Conservation (phyloP, 139 green algal genomes). For the Parachlorella kessleri region DNA sequence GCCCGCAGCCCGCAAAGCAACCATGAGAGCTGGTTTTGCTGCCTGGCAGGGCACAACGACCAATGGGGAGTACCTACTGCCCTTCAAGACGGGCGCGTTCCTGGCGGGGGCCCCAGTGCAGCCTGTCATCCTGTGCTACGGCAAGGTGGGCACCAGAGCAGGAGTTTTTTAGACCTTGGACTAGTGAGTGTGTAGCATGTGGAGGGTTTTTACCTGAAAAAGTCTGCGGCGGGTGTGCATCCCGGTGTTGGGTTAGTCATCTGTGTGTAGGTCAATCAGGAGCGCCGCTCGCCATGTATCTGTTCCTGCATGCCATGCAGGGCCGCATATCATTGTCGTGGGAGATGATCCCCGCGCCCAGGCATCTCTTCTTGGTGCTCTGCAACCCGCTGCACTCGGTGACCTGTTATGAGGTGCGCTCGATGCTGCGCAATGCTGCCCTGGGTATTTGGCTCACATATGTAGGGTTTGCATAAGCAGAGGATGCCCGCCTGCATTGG, state of each 20-base stretch:
- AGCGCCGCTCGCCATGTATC: no score
- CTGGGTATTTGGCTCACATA: no score
- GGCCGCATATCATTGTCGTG: constrained; percentile 71
- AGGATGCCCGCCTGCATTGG: no score
- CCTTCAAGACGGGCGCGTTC: constrained; percentile 92
- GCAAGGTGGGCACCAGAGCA: constrained; percentile 37
- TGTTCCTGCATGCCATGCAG: constrained; percentile 24
- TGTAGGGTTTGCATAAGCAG: no score
- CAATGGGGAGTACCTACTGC: constrained; percentile 87
- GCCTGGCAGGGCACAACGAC: constrained; percentile 87
- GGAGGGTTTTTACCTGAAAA: background rate
- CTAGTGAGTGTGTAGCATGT: no score
- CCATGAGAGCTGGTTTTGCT: no score
- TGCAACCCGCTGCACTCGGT: constrained; percentile 53
- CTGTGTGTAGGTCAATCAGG: no score
- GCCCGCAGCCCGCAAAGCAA: no score
- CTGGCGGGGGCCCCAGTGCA: constrained; percentile 85
- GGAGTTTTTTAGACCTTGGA: no score
- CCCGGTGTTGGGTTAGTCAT: no score
- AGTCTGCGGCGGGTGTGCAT: no score
- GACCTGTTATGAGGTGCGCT: constrained; percentile 55
- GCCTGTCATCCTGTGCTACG: constrained; percentile 80
- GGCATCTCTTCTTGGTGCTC: constrained; percentile 82
- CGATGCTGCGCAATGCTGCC: no score
- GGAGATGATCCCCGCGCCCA: constrained; percentile 72